A percentile compares a stretch with the other conserved stretches of the same genome.
These are phyloP conservation scores for Colletotrichum sp. DNA, from an alignment of 2,329 filamentous ascomycete species.

Conservation along the genomic window DNA sequence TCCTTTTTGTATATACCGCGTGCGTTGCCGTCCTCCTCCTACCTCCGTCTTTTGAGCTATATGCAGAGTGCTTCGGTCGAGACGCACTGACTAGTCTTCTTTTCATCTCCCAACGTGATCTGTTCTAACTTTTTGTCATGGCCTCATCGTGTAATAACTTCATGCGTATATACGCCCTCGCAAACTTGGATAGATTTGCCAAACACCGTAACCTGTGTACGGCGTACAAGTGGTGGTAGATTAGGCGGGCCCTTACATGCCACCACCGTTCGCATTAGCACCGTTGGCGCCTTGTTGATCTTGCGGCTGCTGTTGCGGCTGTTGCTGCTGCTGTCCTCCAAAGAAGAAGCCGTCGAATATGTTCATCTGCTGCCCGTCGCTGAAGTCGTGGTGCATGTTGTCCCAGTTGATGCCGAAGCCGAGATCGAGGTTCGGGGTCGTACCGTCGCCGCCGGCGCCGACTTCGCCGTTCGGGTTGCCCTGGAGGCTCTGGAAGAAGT, in stretches of 20 bases:
- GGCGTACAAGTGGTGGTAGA: background rate
- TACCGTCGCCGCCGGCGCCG: constrained; percentile 28
- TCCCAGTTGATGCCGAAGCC: constrained; percentile 72
- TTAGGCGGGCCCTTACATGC: background rate
- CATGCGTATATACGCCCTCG: background rate
- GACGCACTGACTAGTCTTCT: background rate
- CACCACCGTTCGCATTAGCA: background rate
- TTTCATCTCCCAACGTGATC: background rate
- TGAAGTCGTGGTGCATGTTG: constrained; percentile 66
- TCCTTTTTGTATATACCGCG: background rate
- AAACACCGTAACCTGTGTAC: background rate
- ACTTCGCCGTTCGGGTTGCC: constrained; percentile 28
- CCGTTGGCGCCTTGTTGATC: constrained; percentile 20
- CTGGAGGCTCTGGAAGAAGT: constrained; percentile 56
- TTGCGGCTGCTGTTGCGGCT: constrained; percentile 1
- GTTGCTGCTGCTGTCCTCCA: constrained; percentile 52
- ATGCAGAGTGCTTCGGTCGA: background rate
- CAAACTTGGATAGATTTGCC: background rate
- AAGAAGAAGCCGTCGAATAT: constrained; percentile 79
- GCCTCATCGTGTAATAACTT: background rate
- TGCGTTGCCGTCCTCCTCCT: background rate
- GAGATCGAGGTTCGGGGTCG: constrained; percentile 63
- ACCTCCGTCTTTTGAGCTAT: background rate
- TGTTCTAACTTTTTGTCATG: background rate
- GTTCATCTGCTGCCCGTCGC: constrained; percentile 65